phyloP scores from a whole-genome alignment of 2,329 filamentous ascomycete genomes.

The Blumeria hordei region DNA sequence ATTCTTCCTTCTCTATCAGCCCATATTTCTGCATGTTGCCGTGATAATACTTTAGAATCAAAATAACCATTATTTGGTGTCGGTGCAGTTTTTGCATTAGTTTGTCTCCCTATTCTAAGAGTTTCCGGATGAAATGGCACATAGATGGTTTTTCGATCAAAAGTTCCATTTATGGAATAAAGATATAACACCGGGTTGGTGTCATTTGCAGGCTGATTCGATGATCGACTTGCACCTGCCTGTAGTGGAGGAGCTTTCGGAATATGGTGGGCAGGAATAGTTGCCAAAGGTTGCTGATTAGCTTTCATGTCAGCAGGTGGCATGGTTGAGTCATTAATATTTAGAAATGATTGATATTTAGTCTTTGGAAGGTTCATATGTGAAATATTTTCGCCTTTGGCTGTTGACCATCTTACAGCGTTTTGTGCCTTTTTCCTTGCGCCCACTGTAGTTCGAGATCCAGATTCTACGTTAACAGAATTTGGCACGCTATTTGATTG shows the following conservation, averaged over 20 bases:
- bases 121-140: slow-evolving; percentile 90
- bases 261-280: slow-evolving; percentile 41
- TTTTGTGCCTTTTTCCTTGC: slow-evolving; percentile 23
- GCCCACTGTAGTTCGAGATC: slow-evolving; percentile 16
- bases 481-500: slow-evolving; percentile 32
- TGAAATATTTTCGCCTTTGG: slow-evolving; percentile 40
- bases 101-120: slow-evolving; percentile 81
- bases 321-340: slow-evolving; percentile 31
- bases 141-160: slow-evolving; percentile 87
- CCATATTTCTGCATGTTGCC: slow-evolving; percentile 92
- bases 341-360: slow-evolving; percentile 34
- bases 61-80: slow-evolving; percentile 86
- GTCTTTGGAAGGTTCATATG: slow-evolving; percentile 28
- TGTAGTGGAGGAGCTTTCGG: slow-evolving; percentile 30
- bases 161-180: slow-evolving; percentile 80
- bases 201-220: slow-evolving; percentile 18
- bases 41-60: slow-evolving; percentile 89
- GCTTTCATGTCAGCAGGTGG: slow-evolving; percentile 37
- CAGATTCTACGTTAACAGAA: slow-evolving; percentile 9
- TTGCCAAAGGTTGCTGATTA: slow-evolving; percentile 27
- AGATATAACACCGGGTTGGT: slow-evolving; percentile 63
- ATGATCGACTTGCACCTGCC: slow-evolving; percentile 29
- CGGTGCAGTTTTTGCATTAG: slow-evolving; percentile 85
- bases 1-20: slow-evolving; percentile 68
- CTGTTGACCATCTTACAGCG: slow-evolving; percentile 34